phyloP scores from a whole-genome alignment of 176 grass and related monocot species.

The Carex myosuroides region DNA sequence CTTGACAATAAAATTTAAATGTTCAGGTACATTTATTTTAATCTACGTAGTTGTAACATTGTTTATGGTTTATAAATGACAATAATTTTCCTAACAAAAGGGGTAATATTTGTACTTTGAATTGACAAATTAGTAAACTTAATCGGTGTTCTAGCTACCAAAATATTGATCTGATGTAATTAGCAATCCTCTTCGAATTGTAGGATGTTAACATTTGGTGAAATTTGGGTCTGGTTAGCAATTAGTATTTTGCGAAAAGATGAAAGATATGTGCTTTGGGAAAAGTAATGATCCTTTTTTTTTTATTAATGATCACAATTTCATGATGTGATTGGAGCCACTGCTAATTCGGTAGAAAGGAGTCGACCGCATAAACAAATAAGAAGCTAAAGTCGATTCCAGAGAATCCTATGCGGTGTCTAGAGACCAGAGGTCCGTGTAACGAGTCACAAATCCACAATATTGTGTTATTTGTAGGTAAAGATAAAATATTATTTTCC shows the following conservation, averaged over 20 bases:
- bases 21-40: not conserved
- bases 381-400: not conserved
- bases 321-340: constrained; percentile 22
- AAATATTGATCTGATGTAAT: not conserved
- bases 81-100: not conserved
- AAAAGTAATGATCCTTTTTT: constrained; percentile 29
- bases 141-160: not conserved
- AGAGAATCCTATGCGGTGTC: not conserved
- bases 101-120: not conserved
- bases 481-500: no score
- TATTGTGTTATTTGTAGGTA: not conserved
- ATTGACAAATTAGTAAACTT: not conserved
- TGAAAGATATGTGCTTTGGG: constrained; percentile 12
- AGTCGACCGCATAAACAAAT: not conserved
- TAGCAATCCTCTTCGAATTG: not conserved
- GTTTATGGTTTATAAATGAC: not conserved
- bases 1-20: not conserved
- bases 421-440: not conserved
- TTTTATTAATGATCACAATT: constrained; percentile 26
- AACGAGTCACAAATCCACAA: not conserved
- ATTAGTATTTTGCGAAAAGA: not conserved
- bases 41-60: not conserved
- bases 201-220: not conserved
- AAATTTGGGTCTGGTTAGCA: not conserved
- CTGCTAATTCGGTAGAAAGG: constrained; percentile 15